phyloP scores from a whole-genome alignment of 139 green algal species.

The Coelastrella sp. region DNA sequence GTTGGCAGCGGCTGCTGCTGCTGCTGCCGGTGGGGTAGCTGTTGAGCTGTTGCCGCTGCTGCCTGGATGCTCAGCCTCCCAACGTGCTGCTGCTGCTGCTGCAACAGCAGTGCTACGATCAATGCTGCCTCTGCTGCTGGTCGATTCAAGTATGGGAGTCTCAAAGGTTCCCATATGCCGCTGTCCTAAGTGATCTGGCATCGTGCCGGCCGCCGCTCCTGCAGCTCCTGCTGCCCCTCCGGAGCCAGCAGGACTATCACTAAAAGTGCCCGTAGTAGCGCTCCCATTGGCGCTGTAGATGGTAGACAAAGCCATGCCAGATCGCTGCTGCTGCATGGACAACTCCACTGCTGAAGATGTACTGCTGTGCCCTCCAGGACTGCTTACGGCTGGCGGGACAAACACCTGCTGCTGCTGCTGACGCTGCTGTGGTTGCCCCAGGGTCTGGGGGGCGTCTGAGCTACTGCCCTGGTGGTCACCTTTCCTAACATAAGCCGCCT shows the following conservation, averaged over 20 bases:
- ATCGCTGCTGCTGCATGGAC: background rate
- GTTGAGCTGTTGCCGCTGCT: background rate
- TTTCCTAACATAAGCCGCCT: background rate
- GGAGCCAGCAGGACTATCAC: background rate
- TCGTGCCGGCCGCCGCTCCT: too few relatives aligned
- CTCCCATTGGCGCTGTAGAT: background rate
- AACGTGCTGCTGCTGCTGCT: slow-evolving; percentile 3
- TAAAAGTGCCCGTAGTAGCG: background rate
- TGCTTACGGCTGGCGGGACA: background rate
- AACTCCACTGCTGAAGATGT: background rate
- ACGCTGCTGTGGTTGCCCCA: background rate
- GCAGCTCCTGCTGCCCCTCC: background rate
- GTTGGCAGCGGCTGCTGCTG: background rate
- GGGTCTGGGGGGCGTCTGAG: background rate
- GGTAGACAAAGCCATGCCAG: background rate
- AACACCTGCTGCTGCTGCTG: background rate
- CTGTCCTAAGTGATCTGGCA: background rate
- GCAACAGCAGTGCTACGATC: background rate
- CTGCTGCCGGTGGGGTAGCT: background rate
- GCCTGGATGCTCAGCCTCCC: background rate
- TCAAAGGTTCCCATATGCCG: background rate
- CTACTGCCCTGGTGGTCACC: background rate
- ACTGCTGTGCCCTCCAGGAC: background rate
- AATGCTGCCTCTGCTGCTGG: background rate
- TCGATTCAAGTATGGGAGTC: background rate